Base-by-base conservation (phyloP, 2,329 filamentous ascomycete species). In the Dactylonectria estremocensis region DNA sequence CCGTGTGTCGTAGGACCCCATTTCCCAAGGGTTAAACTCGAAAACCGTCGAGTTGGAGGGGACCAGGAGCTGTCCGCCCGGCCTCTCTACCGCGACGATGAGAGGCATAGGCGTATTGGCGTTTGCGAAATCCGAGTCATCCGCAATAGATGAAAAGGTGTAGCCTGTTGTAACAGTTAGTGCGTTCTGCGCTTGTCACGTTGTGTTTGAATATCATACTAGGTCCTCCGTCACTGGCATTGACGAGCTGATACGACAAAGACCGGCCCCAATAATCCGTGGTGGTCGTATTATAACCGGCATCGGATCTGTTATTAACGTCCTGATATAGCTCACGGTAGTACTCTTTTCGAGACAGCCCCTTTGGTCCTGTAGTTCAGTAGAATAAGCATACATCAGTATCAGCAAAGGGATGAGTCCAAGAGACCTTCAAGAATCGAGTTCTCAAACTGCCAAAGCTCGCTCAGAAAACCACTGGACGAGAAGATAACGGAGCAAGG, bases 211-310 rank as follows among this genome's bases (percentile, higher is more conserved):
- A 10, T 31, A 11, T 4, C 43, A 35, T 71, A 71, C 69, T 68
- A 16, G 71, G 88, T 1, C 92, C 93, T 33, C 94, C 93, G 68
- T 91, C 81, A 0, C 85, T 86, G 11, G 88, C 90, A 77, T 95
- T 92, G 75, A 96, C 88, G 35, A 97, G 86, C 80, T 96, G 93
- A 79, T 91, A 95, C 2, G 90, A 90, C 28, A 96, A 85, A 5
- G 92, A 91, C 54, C 93, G 89, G 20, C 92, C 92, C 91, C 93
- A 95, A 77, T 93, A 93, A 80, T 97, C 94, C 0, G 94, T 96
- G 61, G 96, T 85, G 2, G 92, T 90, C 1, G 87, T 89, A 52
- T 68, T 80, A 59, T 70, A 95, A 0, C 90, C 88, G 4, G 91
- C 91, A 65, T 91, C 79, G 1, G 77, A 74, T 81, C 95, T 96